These are phyloP conservation scores for Dendrobium chrysotoxum DNA, from an alignment of 106 monocot genomes.

Conservation along the genomic window DNA sequence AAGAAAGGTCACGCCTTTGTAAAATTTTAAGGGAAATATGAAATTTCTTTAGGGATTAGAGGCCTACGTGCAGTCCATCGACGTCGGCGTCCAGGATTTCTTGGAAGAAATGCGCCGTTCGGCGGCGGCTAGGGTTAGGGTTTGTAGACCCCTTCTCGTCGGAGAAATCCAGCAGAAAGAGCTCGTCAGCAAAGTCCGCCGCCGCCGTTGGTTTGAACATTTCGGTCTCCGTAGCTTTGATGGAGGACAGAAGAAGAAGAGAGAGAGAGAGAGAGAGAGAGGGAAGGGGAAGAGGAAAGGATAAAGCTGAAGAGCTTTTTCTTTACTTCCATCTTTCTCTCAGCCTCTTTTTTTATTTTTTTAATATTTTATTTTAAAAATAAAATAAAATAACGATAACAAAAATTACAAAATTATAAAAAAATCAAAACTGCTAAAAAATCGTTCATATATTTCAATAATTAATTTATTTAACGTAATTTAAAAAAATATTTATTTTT, in stretches of 20 bases:
- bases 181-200: slow-evolving; percentile 4
- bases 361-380: neutral
- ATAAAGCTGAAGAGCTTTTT: neutral
- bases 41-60: neutral
- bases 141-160: neutral
- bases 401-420: no score
- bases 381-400: no score
- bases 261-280: slow-evolving; percentile 1
- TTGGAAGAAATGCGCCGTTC: neutral
- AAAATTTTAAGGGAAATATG: neutral
- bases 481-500: no score
- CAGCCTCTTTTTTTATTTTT: neutral
- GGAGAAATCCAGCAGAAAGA: slow-evolving; percentile 12
- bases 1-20: neutral
- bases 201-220: slow-evolving; percentile 6
- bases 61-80: slow-evolving; percentile 7
- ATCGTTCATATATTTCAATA: no score
- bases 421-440: no score
- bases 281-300: neutral
- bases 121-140: slow-evolving; percentile 8
- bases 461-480: no score
- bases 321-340: neutral
- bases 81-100: slow-evolving; percentile 18
- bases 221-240: neutral
- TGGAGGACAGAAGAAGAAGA: no score